phyloP scores from a whole-genome alignment of 192 early-diverging fungal species.

The Glomus cerebriforme region DNA sequence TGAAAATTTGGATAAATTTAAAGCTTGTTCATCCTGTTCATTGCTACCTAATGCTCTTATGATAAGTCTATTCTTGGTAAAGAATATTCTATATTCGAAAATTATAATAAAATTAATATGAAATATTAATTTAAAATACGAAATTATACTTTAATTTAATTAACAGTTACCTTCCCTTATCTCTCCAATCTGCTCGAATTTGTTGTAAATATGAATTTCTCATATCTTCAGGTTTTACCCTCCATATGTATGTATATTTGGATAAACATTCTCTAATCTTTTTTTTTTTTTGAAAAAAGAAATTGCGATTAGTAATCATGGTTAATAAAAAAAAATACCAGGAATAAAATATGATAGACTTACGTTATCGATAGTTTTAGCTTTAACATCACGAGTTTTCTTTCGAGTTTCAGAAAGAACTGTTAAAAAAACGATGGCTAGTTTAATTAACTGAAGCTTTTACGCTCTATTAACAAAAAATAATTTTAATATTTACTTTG shows the following conservation, averaged over 20 bases:
- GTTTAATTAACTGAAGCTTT: neutral
- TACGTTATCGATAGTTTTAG: neutral
- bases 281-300: neutral
- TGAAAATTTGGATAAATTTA: neutral
- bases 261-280: neutral
- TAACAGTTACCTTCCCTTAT: neutral
- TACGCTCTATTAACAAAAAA: too few species aligned
- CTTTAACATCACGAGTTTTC: neutral
- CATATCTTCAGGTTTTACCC: neutral
- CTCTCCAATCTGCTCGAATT: neutral
- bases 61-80: neutral
- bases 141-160: neutral
- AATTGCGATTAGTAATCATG: neutral
- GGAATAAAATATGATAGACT: neutral
- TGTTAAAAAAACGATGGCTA: neutral
- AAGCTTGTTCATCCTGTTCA: neutral
- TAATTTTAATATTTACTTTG: too few species aligned
- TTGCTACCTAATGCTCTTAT: neutral
- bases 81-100: neutral
- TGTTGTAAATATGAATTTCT: neutral
- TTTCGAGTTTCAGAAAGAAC: neutral
- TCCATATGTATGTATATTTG: neutral
- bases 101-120: neutral
- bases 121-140: neutral
- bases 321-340: neutral